These are phyloP conservation scores for Lactarius pseudohatsudake DNA, from an alignment of 768 basidiomycete species.

Conservation along the genomic window DNA sequence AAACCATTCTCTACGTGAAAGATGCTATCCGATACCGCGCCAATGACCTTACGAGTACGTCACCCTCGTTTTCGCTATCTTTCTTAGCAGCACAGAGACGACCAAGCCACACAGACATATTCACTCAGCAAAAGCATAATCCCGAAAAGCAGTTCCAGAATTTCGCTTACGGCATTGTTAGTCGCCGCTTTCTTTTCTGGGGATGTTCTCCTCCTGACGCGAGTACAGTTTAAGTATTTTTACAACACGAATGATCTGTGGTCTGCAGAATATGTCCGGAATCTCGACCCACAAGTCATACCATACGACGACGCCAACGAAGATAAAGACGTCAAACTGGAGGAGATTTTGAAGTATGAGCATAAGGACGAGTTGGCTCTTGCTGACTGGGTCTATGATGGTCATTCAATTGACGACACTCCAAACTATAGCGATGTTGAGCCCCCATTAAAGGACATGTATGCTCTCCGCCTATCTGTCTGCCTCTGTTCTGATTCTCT, in stretches of 20 bases:
- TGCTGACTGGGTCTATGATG: conserved; percentile 22
- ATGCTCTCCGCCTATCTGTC: background rate
- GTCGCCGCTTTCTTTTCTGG: background rate
- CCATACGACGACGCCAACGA: conserved; percentile 11
- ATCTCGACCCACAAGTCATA: background rate
- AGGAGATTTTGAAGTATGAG: conserved; percentile 6
- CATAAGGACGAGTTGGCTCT: conserved; percentile 3
- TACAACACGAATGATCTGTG: background rate
- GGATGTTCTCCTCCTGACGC: background rate
- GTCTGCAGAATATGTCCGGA: conserved; percentile 8
- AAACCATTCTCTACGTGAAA: background rate
- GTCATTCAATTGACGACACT: conserved; percentile 12
- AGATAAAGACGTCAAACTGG: conserved; percentile 13
- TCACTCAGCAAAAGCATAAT: conserved; percentile 29
- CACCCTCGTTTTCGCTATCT: too few species aligned
- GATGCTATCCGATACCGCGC: conserved; percentile 15
- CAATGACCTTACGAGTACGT: background rate
- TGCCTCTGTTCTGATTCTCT: background rate
- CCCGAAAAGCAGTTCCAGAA: conserved; percentile 28
- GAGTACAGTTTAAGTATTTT: conserved; percentile 18
- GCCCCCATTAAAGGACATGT: conserved; percentile 20
- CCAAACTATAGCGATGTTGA: background rate
- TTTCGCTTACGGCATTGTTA: conserved; percentile 31
- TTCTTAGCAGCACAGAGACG: background rate
- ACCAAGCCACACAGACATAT: conserved; percentile 19